Evolutionary conservation across 768 basidiomycete species (phyloP).

Genomic region (Mycena filopes): DNA sequence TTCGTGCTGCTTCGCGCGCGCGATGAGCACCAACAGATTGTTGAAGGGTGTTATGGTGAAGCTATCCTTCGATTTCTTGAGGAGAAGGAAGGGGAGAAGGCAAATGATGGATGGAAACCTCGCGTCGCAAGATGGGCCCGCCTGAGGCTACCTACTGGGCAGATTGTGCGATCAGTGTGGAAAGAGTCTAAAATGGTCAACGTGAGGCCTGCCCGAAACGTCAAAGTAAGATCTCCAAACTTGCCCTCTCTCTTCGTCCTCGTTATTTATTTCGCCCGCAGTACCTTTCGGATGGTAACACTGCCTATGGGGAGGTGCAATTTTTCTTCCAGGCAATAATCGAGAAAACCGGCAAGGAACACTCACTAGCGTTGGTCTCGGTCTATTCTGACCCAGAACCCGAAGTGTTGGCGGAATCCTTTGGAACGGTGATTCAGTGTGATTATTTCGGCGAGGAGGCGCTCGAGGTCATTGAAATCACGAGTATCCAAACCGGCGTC

Average conservation of each 20-base stretch:
- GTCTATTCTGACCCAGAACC: conserved; percentile 21
- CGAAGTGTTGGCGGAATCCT: conserved; percentile 22
- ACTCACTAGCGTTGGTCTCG: conserved; percentile 20
- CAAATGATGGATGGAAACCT: neutral
- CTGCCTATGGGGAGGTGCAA: too few species aligned
- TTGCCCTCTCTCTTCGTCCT: neutral
- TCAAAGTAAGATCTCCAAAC: conserved; percentile 13
- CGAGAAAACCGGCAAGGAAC: conserved; percentile 14
- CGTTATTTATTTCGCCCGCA: too few species aligned
- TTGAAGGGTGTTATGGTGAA: neutral
- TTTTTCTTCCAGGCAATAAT: too few species aligned
- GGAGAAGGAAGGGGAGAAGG: too few species aligned
- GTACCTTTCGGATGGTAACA: too few species aligned
- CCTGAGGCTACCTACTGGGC: conserved; percentile 36
- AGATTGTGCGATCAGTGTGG: conserved; percentile 34
- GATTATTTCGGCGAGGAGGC: too few species aligned
- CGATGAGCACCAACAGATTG: neutral
- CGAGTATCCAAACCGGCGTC: conserved; percentile 20
- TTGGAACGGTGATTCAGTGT: neutral
- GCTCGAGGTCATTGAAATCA: conserved; percentile 27
- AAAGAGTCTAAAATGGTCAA: conserved; percentile 18
- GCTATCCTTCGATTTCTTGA: neutral
- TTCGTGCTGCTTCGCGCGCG: neutral
- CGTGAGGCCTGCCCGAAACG: neutral
- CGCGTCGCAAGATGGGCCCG: conserved; percentile 30